A percentile compares a stretch with the other conserved stretches of the same genome.
These are phyloP conservation scores for Tetrahymena thermophila DNA, from an alignment of 73 alveolate genomes.

Conservation along the genomic window DNA sequence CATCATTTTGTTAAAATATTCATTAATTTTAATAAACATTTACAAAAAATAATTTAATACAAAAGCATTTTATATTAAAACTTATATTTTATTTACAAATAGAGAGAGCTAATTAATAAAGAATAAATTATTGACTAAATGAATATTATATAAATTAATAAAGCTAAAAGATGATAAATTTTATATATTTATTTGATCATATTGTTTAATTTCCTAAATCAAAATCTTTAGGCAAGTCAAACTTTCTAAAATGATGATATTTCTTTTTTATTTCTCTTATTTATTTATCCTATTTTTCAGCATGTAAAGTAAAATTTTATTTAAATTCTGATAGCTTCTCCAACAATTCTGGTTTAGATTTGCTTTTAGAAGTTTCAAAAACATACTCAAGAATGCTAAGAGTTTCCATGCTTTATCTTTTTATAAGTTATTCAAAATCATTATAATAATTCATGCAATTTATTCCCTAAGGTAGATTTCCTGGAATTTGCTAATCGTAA, in stretches of 20 bases:
- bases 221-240: background rate
- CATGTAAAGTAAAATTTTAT: background rate
- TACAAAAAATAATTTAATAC: too few relatives aligned
- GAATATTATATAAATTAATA: background rate
- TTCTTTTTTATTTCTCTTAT: background rate
- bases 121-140: background rate
- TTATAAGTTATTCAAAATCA: background rate
- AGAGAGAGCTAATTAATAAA: too few relatives aligned
- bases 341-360: background rate
- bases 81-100: too few relatives aligned
- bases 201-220: background rate
- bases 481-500: background rate
- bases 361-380: background rate
- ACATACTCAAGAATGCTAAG: background rate
- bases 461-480: background rate
- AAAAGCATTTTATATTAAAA: too few relatives aligned
- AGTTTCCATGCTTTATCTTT: background rate
- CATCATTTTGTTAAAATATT: too few relatives aligned
- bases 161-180: background rate
- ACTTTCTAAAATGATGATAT: background rate
- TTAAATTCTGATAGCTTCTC: background rate
- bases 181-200: background rate
- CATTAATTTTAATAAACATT: too few relatives aligned
- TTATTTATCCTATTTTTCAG: background rate
- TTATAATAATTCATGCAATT: background rate